These are phyloP conservation scores for Kazachstania taianensis DNA, from an alignment of 805 yeast genomes.

Conservation along the genomic window DNA sequence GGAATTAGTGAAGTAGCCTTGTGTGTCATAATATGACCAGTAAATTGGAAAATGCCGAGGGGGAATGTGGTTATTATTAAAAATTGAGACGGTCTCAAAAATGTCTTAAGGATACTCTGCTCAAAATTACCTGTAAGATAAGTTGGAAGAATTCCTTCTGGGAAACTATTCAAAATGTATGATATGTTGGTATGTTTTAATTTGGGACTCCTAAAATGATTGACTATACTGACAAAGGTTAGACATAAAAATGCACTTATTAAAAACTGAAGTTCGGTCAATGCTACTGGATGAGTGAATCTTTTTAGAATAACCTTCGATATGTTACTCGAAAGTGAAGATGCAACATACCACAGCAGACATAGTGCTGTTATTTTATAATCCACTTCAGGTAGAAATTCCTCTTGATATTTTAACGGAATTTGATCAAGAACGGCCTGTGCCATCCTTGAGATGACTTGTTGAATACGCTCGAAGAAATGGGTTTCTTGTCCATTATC, in stretches of 20 bases:
- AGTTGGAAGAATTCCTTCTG: conserved; percentile 28
- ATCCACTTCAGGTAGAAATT: conserved; percentile 28
- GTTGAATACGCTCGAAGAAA: too few relatives aligned
- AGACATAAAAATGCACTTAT: conserved; percentile 58
- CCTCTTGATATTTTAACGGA: background rate
- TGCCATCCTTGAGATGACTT: too few relatives aligned
- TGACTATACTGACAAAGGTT: conserved; percentile 32
- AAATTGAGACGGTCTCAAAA: conserved; percentile 44
- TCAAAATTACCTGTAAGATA: conserved; percentile 27
- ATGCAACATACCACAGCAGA: conserved; percentile 65
- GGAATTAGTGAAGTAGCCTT: conserved; percentile 88
- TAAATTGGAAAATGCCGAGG: conserved; percentile 88
- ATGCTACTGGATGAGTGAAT: conserved; percentile 74
- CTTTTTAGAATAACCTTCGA: conserved; percentile 64
- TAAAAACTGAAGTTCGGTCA: conserved; percentile 79
- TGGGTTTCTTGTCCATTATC: too few relatives aligned
- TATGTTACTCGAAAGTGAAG: conserved; percentile 73
- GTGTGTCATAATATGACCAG: conserved; percentile 86
- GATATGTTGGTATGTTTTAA: conserved; percentile 10
- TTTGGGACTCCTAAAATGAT: conserved; percentile 36
- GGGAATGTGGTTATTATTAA: conserved; percentile 67
- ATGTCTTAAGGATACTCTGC: conserved; percentile 27
- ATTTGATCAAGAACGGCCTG: too few relatives aligned
- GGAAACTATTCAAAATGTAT: conserved; percentile 17
- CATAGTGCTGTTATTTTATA: conserved; percentile 48